phyloP scores from a whole-genome alignment of 306 rosid genomes.

The Gynostemma pentaphyllum region DNA sequence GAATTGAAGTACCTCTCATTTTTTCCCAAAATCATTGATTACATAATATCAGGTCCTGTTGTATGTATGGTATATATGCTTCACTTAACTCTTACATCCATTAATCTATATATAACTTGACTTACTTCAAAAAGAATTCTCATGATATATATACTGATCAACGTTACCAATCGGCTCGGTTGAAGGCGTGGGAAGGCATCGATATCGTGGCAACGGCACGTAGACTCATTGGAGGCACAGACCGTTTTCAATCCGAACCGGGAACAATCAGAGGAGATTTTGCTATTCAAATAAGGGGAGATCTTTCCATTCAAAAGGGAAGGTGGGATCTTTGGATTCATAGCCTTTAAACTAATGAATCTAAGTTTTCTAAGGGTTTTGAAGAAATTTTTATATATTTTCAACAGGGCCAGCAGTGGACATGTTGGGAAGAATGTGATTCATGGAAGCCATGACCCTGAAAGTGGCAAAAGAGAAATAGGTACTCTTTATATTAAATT shows the following conservation, averaged over 20 bases:
- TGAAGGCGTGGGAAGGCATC: conserved; percentile 94
- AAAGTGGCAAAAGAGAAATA: conserved; percentile 84
- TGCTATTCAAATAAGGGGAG: too few relatives aligned
- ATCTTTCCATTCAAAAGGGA: too few relatives aligned
- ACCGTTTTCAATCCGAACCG: conserved; percentile 95
- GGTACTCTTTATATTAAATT: too few relatives aligned
- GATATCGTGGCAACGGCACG: conserved; percentile 91
- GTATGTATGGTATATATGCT: conserved; percentile 84
- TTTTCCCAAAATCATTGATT: conserved; percentile 67
- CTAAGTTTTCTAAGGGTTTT: too few relatives aligned
- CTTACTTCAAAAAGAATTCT: not conserved
- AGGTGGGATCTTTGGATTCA: conserved; percentile 34
- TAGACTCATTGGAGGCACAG: conserved; percentile 78
- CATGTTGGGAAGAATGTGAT: conserved; percentile 61
- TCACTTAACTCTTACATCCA: conserved; percentile 7
- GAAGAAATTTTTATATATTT: not conserved
- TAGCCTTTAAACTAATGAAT: too few relatives aligned
- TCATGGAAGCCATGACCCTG: conserved; percentile 98
- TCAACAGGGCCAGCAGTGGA: conserved; percentile 14
- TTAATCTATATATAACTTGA: too few relatives aligned
- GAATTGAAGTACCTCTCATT: conserved; percentile 70
- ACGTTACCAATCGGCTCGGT: too few relatives aligned
- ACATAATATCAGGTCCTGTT: conserved; percentile 94
- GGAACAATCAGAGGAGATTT: conserved; percentile 98
- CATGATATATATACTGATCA: not conserved